These are phyloP conservation scores for Saccharomycopsis sp. DNA, from an alignment of 805 yeast genomes.

Conservation along the genomic window DNA sequence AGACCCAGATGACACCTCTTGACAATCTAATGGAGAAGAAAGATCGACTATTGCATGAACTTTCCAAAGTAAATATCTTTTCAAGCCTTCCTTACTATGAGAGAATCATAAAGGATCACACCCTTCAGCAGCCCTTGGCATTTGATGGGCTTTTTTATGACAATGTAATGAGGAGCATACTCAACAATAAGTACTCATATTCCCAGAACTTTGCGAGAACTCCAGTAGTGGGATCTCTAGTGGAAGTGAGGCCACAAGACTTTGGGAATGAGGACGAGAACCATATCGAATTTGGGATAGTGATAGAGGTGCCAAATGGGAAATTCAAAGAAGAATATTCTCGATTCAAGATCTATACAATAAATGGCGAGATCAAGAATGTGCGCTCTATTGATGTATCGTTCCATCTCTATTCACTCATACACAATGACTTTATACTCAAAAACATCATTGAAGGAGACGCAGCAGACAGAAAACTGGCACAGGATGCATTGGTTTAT, in stretches of 20 bases:
- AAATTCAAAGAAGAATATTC: constrained; percentile 28
- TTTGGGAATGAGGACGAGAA: constrained; percentile 13
- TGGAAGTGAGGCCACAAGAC: constrained; percentile 29
- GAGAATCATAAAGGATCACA: background rate
- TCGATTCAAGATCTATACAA: constrained; percentile 27
- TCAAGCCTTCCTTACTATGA: background rate
- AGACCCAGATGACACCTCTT: background rate
- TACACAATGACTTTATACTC: constrained; percentile 21
- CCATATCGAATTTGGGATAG: constrained; percentile 31
- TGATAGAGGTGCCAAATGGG: constrained; percentile 29
- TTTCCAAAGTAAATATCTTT: background rate
- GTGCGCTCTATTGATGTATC: constrained; percentile 30
- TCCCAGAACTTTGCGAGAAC: background rate
- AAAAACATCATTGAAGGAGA: constrained; percentile 18
- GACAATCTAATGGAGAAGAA: background rate
- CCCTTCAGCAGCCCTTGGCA: background rate
- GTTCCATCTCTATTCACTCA: constrained; percentile 28
- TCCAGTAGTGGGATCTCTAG: constrained; percentile 32
- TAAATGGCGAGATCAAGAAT: constrained; percentile 28
- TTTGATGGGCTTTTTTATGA: background rate
- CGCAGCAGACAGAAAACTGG: constrained; percentile 22
- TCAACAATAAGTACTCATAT: background rate
- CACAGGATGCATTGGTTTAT: constrained; percentile 26
- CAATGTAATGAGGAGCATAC: background rate
- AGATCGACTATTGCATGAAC: background rate